A percentile compares a stretch with the other conserved stretches of the same genome.
phyloP scores from a whole-genome alignment of 305 asterid genomes.

The Coffea humblotiana region DNA sequence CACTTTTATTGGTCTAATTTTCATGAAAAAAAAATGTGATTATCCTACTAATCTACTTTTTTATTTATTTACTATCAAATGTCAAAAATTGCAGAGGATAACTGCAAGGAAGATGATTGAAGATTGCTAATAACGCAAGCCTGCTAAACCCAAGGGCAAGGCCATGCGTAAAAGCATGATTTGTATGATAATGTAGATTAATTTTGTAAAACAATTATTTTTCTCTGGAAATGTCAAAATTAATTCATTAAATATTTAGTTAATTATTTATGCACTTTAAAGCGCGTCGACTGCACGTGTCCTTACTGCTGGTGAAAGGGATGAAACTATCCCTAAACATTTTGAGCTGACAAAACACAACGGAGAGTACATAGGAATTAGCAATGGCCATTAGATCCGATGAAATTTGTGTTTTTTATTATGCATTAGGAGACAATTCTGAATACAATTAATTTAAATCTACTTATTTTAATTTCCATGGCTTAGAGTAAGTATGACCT shows the following conservation, averaged over 20 bases:
- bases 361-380: constrained; percentile 24
- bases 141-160: not conserved
- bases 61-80: not conserved
- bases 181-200: not conserved
- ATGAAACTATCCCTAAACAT: not conserved
- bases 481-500: constrained; percentile 8
- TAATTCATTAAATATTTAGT: not conserved
- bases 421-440: constrained; percentile 16
- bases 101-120: not conserved
- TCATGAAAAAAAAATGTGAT: not conserved
- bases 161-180: constrained; percentile 3
- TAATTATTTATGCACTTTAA: not conserved
- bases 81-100: not conserved
- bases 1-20: not conserved
- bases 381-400: constrained; percentile 33
- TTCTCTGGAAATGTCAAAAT: not conserved
- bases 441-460: constrained; percentile 2
- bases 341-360: constrained; percentile 18
- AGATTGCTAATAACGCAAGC: constrained; percentile 12
- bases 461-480: not conserved
- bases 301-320: not conserved
- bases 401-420: constrained; percentile 18
- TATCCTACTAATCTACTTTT: not conserved
- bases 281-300: not conserved
- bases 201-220: not conserved